These are phyloP conservation scores for Jaltomata sinuosa DNA, from an alignment of 257 asterid species.

Conservation along the genomic window DNA sequence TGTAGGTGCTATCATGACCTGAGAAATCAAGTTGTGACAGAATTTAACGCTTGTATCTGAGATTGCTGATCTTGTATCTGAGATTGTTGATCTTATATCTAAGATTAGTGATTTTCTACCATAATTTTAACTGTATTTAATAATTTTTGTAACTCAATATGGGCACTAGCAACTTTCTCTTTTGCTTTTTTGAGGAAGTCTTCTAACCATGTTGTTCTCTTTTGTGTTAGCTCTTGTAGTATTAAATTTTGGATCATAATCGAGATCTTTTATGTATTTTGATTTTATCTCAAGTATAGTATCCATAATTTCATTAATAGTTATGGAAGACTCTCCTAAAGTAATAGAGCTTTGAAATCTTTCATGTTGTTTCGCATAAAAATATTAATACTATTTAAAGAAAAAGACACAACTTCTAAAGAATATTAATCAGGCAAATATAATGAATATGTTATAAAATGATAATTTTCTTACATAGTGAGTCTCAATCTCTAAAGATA, in stretches of 20 bases:
- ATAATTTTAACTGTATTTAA: not conserved
- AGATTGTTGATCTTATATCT: no score
- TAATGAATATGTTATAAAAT: not conserved
- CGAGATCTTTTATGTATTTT: no score
- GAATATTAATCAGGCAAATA: not conserved
- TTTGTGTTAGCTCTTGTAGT: not conserved
- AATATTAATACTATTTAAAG: no score
- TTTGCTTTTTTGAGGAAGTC: not conserved
- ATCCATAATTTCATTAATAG: not conserved
- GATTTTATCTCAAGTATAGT: not conserved
- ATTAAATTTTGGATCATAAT: no score
- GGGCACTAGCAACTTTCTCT: not conserved
- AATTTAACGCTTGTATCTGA: no score
- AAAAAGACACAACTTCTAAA: not conserved
- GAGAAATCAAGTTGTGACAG: no score
- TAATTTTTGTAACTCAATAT: not conserved
- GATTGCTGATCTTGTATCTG: not conserved
- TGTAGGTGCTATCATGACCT: no score
- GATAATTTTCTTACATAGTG: no score
- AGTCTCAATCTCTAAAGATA: not conserved
- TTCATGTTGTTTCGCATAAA: not conserved
- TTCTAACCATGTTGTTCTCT: not conserved
- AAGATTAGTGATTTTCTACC: no score
- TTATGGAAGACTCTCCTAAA: not conserved
- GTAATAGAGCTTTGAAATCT: not conserved